A percentile compares a stretch with the other conserved stretches of the same genome.
Conservation (phyloP, 257 asterid species). For the Solanum lycopersicoides region DNA sequence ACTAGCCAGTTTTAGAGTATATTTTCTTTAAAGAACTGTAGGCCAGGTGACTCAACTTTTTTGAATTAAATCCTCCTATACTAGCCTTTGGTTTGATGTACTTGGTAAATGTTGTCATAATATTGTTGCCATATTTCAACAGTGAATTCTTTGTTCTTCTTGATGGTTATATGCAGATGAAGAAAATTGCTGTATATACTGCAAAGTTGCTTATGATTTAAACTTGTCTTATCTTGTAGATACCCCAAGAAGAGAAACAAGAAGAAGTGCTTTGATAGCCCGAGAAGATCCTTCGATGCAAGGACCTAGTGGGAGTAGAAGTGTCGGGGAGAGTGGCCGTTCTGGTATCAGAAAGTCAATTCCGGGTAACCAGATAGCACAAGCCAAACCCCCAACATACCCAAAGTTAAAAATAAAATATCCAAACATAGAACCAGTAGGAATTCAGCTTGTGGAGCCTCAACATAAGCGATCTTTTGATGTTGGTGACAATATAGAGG, state of each 20-base stretch:
- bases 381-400: neutral
- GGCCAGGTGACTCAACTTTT: neutral
- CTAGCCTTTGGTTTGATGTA: neutral
- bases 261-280: neutral
- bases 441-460: neutral
- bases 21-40: neutral
- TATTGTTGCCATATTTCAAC: neutral
- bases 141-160: neutral
- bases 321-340: neutral
- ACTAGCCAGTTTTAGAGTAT: neutral
- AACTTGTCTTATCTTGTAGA: neutral
- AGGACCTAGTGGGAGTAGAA: neutral
- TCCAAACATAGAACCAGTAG: neutral
- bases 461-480: neutral
- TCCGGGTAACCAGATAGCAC: neutral
- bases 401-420: neutral
- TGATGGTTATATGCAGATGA: neutral
- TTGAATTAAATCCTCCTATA: neutral
- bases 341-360: neutral
- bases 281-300: neutral
- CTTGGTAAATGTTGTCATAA: neutral
- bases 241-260: neutral
- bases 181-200: neutral
- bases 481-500: neutral
- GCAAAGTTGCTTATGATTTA: neutral